phyloP scores from a whole-genome alignment of 345 rosid species.

The Erodium maritimum region DNA sequence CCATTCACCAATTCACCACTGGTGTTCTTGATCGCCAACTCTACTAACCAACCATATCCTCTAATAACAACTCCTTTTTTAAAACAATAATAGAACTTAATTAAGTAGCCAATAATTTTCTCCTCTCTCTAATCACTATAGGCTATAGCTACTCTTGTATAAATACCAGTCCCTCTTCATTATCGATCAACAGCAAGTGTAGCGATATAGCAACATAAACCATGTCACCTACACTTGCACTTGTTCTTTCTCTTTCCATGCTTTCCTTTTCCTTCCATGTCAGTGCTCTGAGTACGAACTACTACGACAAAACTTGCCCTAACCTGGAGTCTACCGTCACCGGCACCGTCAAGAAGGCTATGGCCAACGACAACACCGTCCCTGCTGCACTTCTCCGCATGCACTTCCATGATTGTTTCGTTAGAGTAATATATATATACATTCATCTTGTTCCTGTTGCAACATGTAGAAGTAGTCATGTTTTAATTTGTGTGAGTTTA shows the following conservation, averaged over 20 bases:
- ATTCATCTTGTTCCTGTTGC: too few species aligned
- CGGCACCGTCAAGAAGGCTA: conserved; percentile 45
- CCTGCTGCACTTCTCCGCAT: conserved; percentile 77
- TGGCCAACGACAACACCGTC: conserved; percentile 54
- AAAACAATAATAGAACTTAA: too few species aligned
- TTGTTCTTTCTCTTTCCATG: conserved; percentile 13
- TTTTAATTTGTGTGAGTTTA: not conserved
- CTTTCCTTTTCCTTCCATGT: conserved; percentile 19
- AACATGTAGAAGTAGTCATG: not conserved
- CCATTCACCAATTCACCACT: too few species aligned
- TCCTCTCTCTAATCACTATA: conserved; percentile 1
- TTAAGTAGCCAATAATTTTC: too few species aligned
- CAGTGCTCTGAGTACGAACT: conserved; percentile 39
- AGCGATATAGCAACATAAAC: not conserved
- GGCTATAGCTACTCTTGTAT: too few species aligned
- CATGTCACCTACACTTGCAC: conserved; percentile 18
- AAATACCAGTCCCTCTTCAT: not conserved
- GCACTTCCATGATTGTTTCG: conserved; percentile 85
- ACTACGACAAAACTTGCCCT: conserved; percentile 56
- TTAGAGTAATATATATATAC: conserved; percentile 29
- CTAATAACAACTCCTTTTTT: conserved; percentile 27
- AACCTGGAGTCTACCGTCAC: conserved; percentile 41
- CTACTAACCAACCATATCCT: conserved; percentile 35
- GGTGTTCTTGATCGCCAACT: conserved; percentile 46
- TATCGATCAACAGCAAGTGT: not conserved